phyloP scores from a whole-genome alignment of 257 asterid genomes.

The Plantago elongata region DNA sequence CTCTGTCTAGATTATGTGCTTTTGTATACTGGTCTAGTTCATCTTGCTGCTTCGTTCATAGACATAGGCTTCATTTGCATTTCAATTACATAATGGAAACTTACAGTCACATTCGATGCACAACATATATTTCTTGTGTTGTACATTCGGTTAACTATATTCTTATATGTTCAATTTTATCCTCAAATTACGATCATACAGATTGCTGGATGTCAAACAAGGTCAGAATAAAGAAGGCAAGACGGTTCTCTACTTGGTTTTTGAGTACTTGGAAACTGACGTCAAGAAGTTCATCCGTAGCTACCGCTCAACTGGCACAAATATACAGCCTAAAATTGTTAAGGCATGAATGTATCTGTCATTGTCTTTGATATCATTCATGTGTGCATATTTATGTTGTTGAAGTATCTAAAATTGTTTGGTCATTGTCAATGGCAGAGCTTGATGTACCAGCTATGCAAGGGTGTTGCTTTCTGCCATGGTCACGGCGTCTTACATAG shows the following conservation, averaged over 20 bases:
- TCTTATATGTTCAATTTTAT: not conserved
- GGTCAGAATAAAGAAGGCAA: conserved; percentile 86
- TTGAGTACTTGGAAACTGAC: conserved; percentile 94
- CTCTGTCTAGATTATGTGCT: too few relatives aligned
- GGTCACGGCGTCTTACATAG: conserved; percentile 94
- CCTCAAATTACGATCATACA: conserved; percentile 12
- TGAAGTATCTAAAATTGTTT: not conserved
- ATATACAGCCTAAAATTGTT: conserved; percentile 42
- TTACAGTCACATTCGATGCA: too few relatives aligned
- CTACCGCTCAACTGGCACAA: conserved; percentile 50
- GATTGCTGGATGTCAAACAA: conserved; percentile 91
- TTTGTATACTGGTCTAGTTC: too few relatives aligned
- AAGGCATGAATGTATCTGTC: conserved; percentile 35
- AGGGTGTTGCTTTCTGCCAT: conserved; percentile 96
- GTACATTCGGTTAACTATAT: not conserved
- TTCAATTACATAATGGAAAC: too few relatives aligned
- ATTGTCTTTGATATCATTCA: not conserved
- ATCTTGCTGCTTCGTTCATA: too few relatives aligned
- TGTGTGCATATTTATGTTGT: not conserved
- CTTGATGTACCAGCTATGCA: conserved; percentile 90
- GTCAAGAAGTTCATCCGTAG: conserved; percentile 81
- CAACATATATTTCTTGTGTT: not conserved
- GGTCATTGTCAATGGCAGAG: conserved; percentile 38
- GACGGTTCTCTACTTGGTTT: conserved; percentile 82
- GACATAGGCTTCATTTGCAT: too few relatives aligned